A percentile compares a stretch with the other conserved stretches of the same genome.
These are phyloP conservation scores for Novymonas esmeraldas DNA, from an alignment of 208 protist species.

Conservation along the genomic window DNA sequence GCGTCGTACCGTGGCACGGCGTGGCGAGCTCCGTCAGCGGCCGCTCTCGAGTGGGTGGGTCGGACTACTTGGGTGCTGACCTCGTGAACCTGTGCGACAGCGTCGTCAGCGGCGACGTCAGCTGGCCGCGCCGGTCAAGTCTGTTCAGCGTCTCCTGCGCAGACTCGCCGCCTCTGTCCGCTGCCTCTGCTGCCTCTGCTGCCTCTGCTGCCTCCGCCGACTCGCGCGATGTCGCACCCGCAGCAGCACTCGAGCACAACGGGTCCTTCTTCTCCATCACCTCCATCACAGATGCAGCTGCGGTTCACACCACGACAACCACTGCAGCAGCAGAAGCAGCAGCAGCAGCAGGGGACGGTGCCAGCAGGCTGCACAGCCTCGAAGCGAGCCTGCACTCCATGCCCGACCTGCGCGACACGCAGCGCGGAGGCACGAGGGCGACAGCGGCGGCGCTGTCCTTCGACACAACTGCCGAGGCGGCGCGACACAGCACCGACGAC, in stretches of 20 bases:
- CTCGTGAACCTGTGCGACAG: no score
- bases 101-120: background rate
- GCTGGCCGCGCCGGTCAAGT: background rate
- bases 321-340: no score
- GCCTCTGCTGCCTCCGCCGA: background rate
- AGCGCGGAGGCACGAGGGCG: background rate
- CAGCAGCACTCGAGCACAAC: background rate
- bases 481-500: no score
- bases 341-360: no score
- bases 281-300: background rate
- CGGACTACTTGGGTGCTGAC: background rate
- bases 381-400: conserved; percentile 8
- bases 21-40: background rate
- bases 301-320: background rate
- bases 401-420: background rate
- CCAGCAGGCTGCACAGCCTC: conserved; percentile 10
- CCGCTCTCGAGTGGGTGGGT: background rate
- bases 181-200: background rate
- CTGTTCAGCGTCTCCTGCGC: background rate
- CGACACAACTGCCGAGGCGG: no score
- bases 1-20: background rate
- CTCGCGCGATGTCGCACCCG: no score
- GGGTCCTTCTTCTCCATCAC: background rate
- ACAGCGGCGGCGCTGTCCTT: background rate
- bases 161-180: background rate